These are phyloP conservation scores for Massospora cicadina DNA, from an alignment of 371 early-diverging fungal species.

Conservation along the genomic window DNA sequence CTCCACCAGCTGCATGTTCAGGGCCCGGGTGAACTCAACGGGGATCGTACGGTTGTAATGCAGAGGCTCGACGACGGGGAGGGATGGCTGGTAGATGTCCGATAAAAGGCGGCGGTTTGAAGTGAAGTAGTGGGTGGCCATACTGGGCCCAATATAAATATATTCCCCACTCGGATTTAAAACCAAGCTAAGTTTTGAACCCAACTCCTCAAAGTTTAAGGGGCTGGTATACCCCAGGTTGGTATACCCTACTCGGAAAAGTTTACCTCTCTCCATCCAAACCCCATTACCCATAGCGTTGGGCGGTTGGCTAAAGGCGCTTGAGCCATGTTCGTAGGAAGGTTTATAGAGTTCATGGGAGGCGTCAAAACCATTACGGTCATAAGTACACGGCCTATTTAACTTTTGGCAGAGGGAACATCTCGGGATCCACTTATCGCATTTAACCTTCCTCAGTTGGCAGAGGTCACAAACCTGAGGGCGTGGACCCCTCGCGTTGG, in stretches of 20 bases:
- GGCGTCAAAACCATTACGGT: slow-evolving; percentile 7
- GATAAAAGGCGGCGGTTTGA: background rate
- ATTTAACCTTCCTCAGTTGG: slow-evolving; percentile 9
- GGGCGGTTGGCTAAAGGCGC: background rate
- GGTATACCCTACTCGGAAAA: background rate
- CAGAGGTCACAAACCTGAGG: slow-evolving; percentile 9
- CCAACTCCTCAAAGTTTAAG: background rate
- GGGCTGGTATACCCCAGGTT: too few relatives aligned
- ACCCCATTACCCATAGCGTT: background rate
- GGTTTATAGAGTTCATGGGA: background rate
- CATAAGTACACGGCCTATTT: slow-evolving; percentile 8
- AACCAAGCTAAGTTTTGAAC: background rate
- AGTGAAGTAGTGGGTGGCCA: slow-evolving; percentile 6
- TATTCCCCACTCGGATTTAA: background rate
- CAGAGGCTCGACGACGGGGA: background rate
- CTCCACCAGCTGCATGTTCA: slow-evolving; percentile 2
- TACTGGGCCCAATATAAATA: background rate
- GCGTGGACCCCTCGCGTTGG: background rate
- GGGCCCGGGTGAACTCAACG: background rate
- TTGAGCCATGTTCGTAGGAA: background rate
- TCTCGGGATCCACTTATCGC: background rate
- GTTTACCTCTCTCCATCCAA: background rate
- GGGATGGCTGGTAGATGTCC: background rate
- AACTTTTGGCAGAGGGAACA: slow-evolving; percentile 3
- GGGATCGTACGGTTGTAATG: background rate